Base-by-base conservation (phyloP, 331 rosid genomes). In the Rhamnella rubrinervis region DNA sequence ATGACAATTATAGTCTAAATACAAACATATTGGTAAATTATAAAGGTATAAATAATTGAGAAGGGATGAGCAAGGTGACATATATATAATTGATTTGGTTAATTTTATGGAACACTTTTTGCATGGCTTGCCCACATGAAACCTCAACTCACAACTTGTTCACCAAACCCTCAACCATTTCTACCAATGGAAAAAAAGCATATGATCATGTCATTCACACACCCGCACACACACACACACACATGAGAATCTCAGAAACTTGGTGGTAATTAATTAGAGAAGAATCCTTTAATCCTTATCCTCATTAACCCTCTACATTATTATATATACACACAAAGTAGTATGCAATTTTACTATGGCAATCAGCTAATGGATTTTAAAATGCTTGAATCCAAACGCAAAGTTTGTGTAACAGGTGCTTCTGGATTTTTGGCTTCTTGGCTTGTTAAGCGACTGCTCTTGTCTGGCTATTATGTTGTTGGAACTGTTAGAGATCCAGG, bases 401-500 rank as follows among this genome's bases (percentile, higher is more conserved):
- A 55, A 76, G 96, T 93, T 15, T 93, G 98, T 13, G 96, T 93
- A 0, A 90, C 96, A 0, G 98, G 96, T 8, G 95, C 98, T 63
- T 87, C 98, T 28, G 97, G 98, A 0, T 90, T 77, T 78, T 61
- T 93, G 5, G 98, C 98, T 68, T 88, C 98, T 62, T 90, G 88
- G 86, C 92, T 93, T 21, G 80, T 90, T 26, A 91, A 90, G 82
- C 61, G 84, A 35, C 87, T 93, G 77, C 97, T 93, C 44, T 73
- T 77, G 58, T 85, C 95, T 39, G 95, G 92, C 0, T 90, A 93
- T 71, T 83, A 80, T 80, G 97, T 90, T 18, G 63, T 44, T 56
- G 96, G 95, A 65, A 93, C 96, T 0, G 96, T 93, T n/a, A 82
- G 97, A 75, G 87, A 90, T 73, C 87, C 84, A 85, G 96, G 98